Percentiles rank a stretch among this genome's conserved stretches.
These are phyloP conservation scores for Eucalyptus regnans DNA, from an alignment of 345 rosid species.

Conservation along the genomic window DNA sequence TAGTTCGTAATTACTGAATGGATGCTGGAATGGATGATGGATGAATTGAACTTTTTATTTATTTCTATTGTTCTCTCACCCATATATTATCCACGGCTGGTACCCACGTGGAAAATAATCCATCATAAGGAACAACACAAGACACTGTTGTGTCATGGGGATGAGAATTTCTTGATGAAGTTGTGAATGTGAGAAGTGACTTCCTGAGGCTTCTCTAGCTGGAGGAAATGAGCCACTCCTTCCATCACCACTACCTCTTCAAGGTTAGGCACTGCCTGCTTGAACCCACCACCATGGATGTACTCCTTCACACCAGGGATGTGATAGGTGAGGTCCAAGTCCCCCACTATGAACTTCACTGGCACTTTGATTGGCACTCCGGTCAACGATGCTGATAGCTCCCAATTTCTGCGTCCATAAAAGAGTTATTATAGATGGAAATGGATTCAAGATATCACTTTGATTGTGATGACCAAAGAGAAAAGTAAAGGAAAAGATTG, in stretches of 20 bases:
- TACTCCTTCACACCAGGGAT: constrained; percentile 7
- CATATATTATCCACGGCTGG: not conserved
- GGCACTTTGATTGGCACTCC: not conserved
- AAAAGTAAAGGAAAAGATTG: not conserved
- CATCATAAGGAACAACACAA: not conserved
- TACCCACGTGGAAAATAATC: not conserved
- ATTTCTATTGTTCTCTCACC: not conserved
- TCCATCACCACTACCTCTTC: constrained; percentile 16
- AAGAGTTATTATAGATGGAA: not conserved
- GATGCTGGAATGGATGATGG: not conserved
- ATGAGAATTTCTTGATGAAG: constrained; percentile 11
- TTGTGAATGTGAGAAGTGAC: constrained; percentile 13
- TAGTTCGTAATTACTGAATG: not conserved
- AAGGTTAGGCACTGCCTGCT: not conserved
- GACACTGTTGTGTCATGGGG: not conserved
- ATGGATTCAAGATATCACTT: not conserved
- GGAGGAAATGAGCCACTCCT: constrained; percentile 13
- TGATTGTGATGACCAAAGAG: not conserved
- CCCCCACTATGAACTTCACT: constrained; percentile 4
- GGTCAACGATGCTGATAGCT: not conserved
- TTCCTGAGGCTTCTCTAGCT: constrained; percentile 14
- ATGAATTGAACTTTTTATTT: not conserved
- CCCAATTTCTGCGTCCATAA: not conserved
- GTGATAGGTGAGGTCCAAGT: constrained; percentile 6
- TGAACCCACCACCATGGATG: constrained; percentile 2